Base-by-base conservation (phyloP, 345 rosid genomes). In the Tarenaya hassleriana region DNA sequence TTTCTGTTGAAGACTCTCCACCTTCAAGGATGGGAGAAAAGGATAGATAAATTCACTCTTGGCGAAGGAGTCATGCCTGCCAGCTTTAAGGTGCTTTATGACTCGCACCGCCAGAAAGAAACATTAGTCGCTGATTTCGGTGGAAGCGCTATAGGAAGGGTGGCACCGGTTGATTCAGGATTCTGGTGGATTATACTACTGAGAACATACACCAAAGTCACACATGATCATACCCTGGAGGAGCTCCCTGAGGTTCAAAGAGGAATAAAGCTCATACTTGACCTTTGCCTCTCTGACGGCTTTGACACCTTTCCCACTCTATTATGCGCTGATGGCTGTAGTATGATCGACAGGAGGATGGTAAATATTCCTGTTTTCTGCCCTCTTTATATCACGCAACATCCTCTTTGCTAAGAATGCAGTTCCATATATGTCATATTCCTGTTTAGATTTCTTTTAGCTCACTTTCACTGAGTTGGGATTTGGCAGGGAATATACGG, bases 121-220 rank as follows among this genome's bases (percentile, higher is more conserved):
- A 65, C 83, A 9, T 68, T 86, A 42, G 35, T 82, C 8, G 95
- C 88, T 50, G 95, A 86, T 61, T 86, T 82, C 58, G 91, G 91
- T 33, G 95, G 80, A 76, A 80, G 79, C 44, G 91, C 95, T 15
- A 86, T 86, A 37, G 95, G 91, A 58, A 75, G 95, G 33, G 95
- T 86, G 56, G 95, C 95, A 41, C 88, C 95, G 1, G 88, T 86
- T 14, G 88, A 86, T 60, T 86, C 88, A 40, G 88, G 95, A 33
- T 86, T 86, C 67, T 86, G 91, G 95, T 86, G 95, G 95, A 82
- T 86, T 56, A 86, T 86, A 61, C 78, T 86, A 54, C 85, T 86
- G 27, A 81, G 95, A 40, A 87, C 95, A 11, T 86, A 86, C 50
- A 80, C 91, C 9, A 86, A 86, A 51, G 76, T 90, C 34, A 86